Evolutionary conservation across 2,329 filamentous ascomycete species (phyloP).

Genomic region (Biscogniauxia mediterranea): DNA sequence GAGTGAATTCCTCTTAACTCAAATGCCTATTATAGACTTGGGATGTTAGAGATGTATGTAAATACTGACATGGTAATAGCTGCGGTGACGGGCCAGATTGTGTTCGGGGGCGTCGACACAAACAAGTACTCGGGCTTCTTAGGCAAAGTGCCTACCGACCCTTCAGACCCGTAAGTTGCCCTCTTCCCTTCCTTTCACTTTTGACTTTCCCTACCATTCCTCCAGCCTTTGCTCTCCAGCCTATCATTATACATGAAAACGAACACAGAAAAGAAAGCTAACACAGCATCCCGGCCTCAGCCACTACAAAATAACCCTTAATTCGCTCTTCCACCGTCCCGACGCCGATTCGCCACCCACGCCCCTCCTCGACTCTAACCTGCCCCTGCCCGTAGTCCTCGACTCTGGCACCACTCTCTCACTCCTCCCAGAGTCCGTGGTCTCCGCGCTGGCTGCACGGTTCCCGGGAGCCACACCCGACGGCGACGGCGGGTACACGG

Average conservation of each 20-base stretch:
- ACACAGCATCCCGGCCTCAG: conserved; percentile 24
- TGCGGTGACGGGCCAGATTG: conserved; percentile 45
- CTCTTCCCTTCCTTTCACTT: conserved; percentile 33
- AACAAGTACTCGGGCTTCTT: conserved; percentile 50
- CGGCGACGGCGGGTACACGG: conserved; percentile 42
- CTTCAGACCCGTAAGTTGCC: conserved; percentile 30
- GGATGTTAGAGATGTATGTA: too few relatives aligned
- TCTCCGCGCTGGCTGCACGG: conserved; percentile 41
- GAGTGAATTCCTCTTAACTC: conserved; percentile 15
- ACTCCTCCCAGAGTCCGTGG: conserved; percentile 43
- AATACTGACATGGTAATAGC: conserved; percentile 21
- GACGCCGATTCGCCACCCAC: conserved; percentile 14
- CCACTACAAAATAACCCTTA: conserved; percentile 30
- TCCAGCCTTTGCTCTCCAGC: not conserved
- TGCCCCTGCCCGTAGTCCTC: conserved; percentile 44
- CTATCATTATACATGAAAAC: too few relatives aligned
- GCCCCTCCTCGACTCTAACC: conserved; percentile 12
- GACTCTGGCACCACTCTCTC: conserved; percentile 54
- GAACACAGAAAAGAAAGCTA: conserved; percentile 23
- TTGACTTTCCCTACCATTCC: conserved; percentile 1
- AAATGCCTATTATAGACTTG: not conserved
- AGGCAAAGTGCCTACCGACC: conserved; percentile 42
- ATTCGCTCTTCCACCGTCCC: conserved; percentile 19
- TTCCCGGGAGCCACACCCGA: conserved; percentile 41
- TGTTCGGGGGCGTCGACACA: conserved; percentile 53